These are phyloP conservation scores for Trichoderma gamsii DNA, from an alignment of 495 filamentous ascomycete genomes.

Conservation along the genomic window DNA sequence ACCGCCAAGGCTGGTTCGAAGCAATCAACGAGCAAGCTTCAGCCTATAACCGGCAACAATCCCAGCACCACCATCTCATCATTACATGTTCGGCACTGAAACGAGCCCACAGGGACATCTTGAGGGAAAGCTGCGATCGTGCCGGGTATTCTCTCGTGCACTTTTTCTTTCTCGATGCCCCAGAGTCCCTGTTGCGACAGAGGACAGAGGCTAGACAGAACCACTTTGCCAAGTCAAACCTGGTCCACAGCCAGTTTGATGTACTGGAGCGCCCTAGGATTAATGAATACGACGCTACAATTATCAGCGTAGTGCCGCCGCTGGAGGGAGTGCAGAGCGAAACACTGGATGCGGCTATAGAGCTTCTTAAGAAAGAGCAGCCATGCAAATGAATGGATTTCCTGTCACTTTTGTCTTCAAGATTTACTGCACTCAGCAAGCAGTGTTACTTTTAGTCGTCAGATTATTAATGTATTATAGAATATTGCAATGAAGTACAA, in stretches of 20 bases:
- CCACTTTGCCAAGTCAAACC: constrained; percentile 7
- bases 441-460: too few relatives aligned
- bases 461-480: too few relatives aligned
- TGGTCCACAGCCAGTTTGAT: neutral
- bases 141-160: constrained; percentile 1
- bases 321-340: neutral
- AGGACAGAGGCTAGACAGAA: constrained; percentile 4
- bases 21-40: constrained; percentile 5
- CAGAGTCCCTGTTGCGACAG: neutral
- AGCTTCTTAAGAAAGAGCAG: too few relatives aligned
- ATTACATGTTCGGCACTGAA: constrained; percentile 5
- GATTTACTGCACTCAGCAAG: too few relatives aligned
- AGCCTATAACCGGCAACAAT: neutral
- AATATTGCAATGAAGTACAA: too few relatives aligned
- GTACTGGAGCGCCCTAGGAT: neutral
- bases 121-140: neutral
- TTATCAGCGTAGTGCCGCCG: neutral
- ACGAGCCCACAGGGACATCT: neutral
- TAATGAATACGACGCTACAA: constrained; percentile 3
- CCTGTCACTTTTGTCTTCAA: too few relatives aligned
- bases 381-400: too few relatives aligned
- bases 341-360: neutral
- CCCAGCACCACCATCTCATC: neutral
- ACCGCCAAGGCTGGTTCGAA: constrained; percentile 4
- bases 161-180: constrained; percentile 2